phyloP scores from a whole-genome alignment of 2,329 filamentous ascomycete genomes.

The Cucurbitaria berberidis region DNA sequence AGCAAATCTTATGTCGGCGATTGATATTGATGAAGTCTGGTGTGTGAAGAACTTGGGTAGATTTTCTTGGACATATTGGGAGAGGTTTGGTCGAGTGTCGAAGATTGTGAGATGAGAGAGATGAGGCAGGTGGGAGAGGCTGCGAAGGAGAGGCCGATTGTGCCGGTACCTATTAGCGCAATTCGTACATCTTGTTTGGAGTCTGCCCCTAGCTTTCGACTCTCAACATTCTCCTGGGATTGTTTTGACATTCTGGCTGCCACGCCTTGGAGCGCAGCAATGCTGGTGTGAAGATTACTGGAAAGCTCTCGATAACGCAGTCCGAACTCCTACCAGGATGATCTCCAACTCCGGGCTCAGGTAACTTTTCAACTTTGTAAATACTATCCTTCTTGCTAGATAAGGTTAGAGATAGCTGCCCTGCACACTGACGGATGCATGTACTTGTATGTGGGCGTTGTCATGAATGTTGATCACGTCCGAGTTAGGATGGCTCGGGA shows the following conservation, averaged over 20 bases:
- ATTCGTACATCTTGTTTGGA: slow-evolving; percentile 34
- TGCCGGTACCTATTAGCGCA: slow-evolving; percentile 54
- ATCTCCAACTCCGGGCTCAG: background rate
- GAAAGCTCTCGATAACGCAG: background rate
- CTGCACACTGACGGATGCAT: background rate
- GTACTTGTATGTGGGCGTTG: slow-evolving; percentile 18
- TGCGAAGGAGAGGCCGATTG: slow-evolving; percentile 63
- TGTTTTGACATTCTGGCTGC: background rate
- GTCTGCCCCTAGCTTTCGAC: background rate
- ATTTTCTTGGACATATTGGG: slow-evolving; percentile 51
- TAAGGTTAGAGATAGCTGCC: background rate
- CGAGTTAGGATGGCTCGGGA: slow-evolving; percentile 14
- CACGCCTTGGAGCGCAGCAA: background rate
- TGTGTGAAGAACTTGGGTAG: slow-evolving; percentile 54
- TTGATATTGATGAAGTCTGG: slow-evolving; percentile 11
- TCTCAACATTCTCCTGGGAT: background rate
- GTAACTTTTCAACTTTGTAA: background rate
- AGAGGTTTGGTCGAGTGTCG: slow-evolving; percentile 58
- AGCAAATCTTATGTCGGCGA: slow-evolving; percentile 45
- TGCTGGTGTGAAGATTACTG: background rate
- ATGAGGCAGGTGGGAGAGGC: slow-evolving; percentile 54
- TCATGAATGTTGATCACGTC: slow-evolving; percentile 13
- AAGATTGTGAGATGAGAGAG: slow-evolving; percentile 54
- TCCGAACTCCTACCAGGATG: background rate
- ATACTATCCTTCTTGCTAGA: background rate